Base-by-base conservation (phyloP, 352 stramenopile genomes). In the Phytophthora tubulina region DNA sequence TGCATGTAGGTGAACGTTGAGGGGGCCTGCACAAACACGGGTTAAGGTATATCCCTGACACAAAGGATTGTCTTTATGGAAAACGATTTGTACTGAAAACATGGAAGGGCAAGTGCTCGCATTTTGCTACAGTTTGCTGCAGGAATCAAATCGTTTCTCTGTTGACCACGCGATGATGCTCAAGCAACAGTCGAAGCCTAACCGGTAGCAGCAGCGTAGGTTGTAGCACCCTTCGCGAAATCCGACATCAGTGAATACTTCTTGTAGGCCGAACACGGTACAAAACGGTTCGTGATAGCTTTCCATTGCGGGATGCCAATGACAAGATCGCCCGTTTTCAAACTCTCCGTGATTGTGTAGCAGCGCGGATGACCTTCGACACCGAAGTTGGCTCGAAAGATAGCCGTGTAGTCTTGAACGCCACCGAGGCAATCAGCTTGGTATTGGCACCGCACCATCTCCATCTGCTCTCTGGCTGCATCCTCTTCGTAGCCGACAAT, bases 271-370 rank as follows among this genome's bases (percentile, higher is more conserved):
- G 54, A 27, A 35, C 80, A 88, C 3, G 75, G 64, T 31, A 88
- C 32, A 32, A 88, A 88, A 0, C 70, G 51, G 17, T 33, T 52
- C 9, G 79, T 82, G 51, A 88, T 84, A 4, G 61, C 17, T 15
- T 74, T 79, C 81, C 79, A 91, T 21, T 76, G 54, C 5, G 83
- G 81, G 10, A 89, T 73, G 14, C 83, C 83, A 44, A 89, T 88
- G 3, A 89, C 70, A 3, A 63, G 73, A 4, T 83, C 51, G 15
- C 78, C 81, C 6, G 32, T 36, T 14, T 73, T 60, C 27, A 89
- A 41, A 17, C 76, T 57, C 11, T 85, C 45, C 31, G 89, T 14
- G 9, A 86, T 35, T 6, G 73, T 79, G 60, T 77, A 87, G 72
- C 84, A 91, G 1, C 78, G 75, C 39, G 80, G 67, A 36, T 87